Evolutionary conservation across 768 basidiomycete species (phyloP).

Genomic region (Pleurotus eryngii): DNA sequence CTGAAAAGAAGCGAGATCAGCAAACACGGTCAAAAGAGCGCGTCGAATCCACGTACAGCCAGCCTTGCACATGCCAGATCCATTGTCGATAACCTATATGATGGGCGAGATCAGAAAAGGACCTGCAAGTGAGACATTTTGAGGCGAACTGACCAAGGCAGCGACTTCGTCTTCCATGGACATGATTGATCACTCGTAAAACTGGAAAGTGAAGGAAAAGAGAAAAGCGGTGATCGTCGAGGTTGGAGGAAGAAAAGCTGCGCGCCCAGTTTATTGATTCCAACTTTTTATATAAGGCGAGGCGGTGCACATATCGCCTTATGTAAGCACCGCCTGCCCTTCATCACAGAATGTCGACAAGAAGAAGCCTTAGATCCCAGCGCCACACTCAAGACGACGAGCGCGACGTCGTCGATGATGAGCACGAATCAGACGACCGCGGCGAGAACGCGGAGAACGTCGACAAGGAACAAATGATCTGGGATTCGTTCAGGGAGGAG

Average conservation of each 20-base stretch:
- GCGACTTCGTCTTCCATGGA: constrained; percentile 70
- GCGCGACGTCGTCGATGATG: constrained; percentile 25
- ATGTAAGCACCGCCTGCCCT: too few relatives aligned
- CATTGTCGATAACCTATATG: constrained; percentile 80
- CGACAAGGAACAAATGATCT: constrained; percentile 61
- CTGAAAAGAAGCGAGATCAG: constrained; percentile 33
- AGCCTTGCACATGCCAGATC: constrained; percentile 99
- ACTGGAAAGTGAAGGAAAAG: not conserved
- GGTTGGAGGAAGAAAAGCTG: constrained; percentile 7
- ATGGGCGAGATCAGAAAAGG: not conserved
- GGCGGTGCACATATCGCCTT: not conserved
- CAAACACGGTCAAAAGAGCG: constrained; percentile 5
- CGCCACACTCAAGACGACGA: constrained; percentile 6
- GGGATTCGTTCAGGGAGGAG: constrained; percentile 76
- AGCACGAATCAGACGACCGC: constrained; percentile 5
- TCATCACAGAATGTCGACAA: too few relatives aligned
- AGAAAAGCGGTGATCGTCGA: not conserved
- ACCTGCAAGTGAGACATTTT: not conserved
- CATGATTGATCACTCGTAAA: constrained; percentile 31
- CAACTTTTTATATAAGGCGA: constrained; percentile 3
- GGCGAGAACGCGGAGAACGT: constrained; percentile 10
- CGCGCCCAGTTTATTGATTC: not conserved
- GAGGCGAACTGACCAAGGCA: constrained; percentile 36
- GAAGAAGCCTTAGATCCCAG: constrained; percentile 4
- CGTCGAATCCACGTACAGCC: constrained; percentile 66